Evolutionary conservation across 306 rosid species (phyloP).

Genomic region (Styphnolobium japonicum): DNA sequence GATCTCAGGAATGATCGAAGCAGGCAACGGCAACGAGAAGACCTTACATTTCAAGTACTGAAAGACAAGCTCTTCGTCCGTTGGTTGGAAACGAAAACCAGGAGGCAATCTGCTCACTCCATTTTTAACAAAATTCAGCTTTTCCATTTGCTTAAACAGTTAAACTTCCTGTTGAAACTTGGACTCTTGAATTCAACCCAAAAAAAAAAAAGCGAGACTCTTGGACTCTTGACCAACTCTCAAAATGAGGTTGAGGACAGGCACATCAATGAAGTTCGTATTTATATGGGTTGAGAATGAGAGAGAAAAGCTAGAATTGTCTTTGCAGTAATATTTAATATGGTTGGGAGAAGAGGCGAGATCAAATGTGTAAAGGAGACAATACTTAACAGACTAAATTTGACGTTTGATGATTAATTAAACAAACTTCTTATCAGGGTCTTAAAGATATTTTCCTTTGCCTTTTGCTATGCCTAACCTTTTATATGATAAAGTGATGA

Average conservation of each 20-base stretch:
- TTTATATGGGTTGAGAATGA: constrained; percentile 20
- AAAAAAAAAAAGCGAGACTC: neutral
- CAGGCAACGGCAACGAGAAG: constrained; percentile 70
- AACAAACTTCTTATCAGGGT: neutral
- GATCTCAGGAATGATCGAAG: constrained; percentile 80
- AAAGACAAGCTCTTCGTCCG: constrained; percentile 89
- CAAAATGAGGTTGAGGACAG: neutral
- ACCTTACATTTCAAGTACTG: constrained; percentile 74
- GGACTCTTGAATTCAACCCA: neutral
- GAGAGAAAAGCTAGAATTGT: constrained; percentile 11
- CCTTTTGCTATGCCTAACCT: constrained; percentile 22
- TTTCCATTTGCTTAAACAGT: constrained; percentile 35
- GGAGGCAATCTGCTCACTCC: constrained; percentile 82
- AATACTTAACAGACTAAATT: constrained; percentile 37
- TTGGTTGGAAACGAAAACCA: constrained; percentile 93
- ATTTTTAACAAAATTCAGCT: constrained; percentile 48
- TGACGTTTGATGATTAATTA: constrained; percentile 35
- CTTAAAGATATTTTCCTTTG: constrained; percentile 19
- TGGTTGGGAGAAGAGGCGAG: neutral
- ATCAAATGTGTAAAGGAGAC: constrained; percentile 10
- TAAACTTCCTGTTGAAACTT: neutral
- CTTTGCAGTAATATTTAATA: neutral
- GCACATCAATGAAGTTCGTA: neutral
- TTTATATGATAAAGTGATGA: constrained; percentile 4
- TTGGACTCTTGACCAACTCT: neutral